A percentile compares a stretch with the other conserved stretches of the same genome.
These are phyloP conservation scores for Lonicera japonica DNA, from an alignment of 129 eudicot genomes.

Conservation along the genomic window DNA sequence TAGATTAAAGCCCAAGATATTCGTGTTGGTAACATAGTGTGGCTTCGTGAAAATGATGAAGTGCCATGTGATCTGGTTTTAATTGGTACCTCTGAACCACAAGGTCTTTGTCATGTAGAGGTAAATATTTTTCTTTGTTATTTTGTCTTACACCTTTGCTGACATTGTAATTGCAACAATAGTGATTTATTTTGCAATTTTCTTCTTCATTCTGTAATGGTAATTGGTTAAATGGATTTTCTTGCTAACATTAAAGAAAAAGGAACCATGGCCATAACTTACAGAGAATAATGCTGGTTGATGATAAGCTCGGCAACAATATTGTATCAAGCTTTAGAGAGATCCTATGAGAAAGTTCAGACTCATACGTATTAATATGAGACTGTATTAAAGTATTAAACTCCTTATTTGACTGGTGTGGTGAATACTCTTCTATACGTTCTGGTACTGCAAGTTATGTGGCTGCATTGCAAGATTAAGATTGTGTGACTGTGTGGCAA, in stretches of 20 bases:
- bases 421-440: no score
- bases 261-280: neutral
- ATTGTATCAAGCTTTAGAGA: neutral
- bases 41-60: slow-evolving; percentile 99
- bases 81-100: slow-evolving; percentile 89
- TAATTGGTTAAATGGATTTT: neutral
- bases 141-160: neutral
- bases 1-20: slow-evolving; percentile 95
- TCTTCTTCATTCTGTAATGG: neutral
- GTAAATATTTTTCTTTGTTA: slow-evolving; percentile 27
- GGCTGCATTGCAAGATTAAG: neutral
- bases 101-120: slow-evolving; percentile 91
- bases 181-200: no score
- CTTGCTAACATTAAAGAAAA: neutral
- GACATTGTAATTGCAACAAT: neutral
- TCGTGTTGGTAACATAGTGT: slow-evolving; percentile 78
- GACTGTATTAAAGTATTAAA: neutral
- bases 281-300: neutral
- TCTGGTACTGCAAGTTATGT: no score
- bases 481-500: no score
- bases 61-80: slow-evolving; percentile 95
- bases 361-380: no score
- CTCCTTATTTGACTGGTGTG: neutral
- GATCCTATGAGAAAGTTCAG: neutral
- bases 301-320: neutral